These are phyloP conservation scores for Staphylotrichum tortipilum DNA, from an alignment of 495 filamentous ascomycete genomes.

Conservation along the genomic window DNA sequence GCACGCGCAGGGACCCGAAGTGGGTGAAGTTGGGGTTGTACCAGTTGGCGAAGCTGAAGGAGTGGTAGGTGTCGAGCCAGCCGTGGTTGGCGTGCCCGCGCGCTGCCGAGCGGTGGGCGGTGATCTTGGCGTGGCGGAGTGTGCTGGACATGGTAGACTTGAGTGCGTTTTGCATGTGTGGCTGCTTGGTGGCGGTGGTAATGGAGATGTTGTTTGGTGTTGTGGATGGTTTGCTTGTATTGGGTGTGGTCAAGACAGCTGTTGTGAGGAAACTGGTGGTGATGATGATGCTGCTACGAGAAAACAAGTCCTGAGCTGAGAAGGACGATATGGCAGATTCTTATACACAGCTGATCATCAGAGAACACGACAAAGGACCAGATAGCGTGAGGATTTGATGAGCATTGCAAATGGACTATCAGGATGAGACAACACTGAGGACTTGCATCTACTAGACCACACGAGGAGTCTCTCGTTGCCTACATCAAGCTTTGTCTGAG, in stretches of 20 bases:
- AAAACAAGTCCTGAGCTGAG: not conserved
- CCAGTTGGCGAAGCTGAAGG: slow-evolving; percentile 71
- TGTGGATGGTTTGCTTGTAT: not conserved
- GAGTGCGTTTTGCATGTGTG: slow-evolving; percentile 13
- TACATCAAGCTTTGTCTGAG: too few species aligned
- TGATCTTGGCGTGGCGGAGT: slow-evolving; percentile 55
- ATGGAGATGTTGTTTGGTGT: slow-evolving; percentile 11
- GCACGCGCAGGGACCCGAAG: slow-evolving; percentile 65
- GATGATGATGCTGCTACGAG: slow-evolving; percentile 1
- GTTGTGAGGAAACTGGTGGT: too few species aligned
- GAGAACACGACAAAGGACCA: not conserved
- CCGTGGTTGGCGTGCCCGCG: slow-evolving; percentile 69
- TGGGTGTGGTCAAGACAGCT: too few species aligned
- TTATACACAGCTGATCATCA: slow-evolving; percentile 4
- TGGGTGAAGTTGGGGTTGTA: slow-evolving; percentile 53
- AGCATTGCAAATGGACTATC: slow-evolving; percentile 4
- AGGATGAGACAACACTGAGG: too few species aligned
- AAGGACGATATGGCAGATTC: not conserved
- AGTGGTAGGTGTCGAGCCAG: slow-evolving; percentile 80
- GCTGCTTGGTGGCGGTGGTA: not conserved
- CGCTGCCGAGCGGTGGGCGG: slow-evolving; percentile 48
- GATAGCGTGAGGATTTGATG: slow-evolving; percentile 2
- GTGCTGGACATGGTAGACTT: slow-evolving; percentile 45
- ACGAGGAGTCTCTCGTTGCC: not conserved
- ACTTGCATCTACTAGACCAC: too few species aligned